Evolutionary conservation across 164 flowering plant genomes (phyloP).

Genomic region (Vitis rupestris): DNA sequence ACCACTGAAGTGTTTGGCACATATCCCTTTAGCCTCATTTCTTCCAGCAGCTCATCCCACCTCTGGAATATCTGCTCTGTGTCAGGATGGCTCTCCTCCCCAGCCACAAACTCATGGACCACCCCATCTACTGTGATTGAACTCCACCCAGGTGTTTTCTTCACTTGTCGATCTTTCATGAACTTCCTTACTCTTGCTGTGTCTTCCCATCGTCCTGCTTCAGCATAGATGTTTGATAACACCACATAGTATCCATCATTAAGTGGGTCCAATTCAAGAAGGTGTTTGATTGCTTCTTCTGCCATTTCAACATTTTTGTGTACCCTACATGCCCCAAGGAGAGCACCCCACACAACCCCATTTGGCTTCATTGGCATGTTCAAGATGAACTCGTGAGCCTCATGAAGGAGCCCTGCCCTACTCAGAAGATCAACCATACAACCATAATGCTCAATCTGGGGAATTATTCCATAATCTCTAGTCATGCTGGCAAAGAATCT

Average conservation of each 20-base stretch:
- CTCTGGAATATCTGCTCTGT: slow-evolving; percentile 36
- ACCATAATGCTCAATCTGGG: slow-evolving; percentile 60
- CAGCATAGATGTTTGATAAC: slow-evolving; percentile 61
- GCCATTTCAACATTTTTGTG: slow-evolving; percentile 56
- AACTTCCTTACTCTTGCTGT: slow-evolving; percentile 50
- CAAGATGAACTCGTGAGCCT: slow-evolving; percentile 51
- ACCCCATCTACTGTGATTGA: slow-evolving; percentile 47
- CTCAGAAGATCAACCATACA: slow-evolving; percentile 73
- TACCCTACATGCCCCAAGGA: slow-evolving; percentile 67
- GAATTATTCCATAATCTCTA: slow-evolving; percentile 43
- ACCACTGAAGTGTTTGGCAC: slow-evolving; percentile 56
- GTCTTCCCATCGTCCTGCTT: slow-evolving; percentile 58
- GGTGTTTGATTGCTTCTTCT: slow-evolving; percentile 56
- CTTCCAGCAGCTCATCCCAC: slow-evolving; percentile 44
- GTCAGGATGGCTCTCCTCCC: slow-evolving; percentile 53
- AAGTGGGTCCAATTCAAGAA: slow-evolving; percentile 50
- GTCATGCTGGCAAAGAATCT: slow-evolving; percentile 49
- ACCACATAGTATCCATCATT: slow-evolving; percentile 67
- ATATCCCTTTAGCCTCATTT: slow-evolving; percentile 52
- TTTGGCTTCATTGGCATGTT: slow-evolving; percentile 58
- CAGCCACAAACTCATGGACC: slow-evolving; percentile 61
- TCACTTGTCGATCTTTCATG: slow-evolving; percentile 54
- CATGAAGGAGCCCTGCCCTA: slow-evolving; percentile 57
- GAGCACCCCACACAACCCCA: slow-evolving; percentile 67
- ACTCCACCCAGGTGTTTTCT: slow-evolving; percentile 67